Evolutionary conservation across 371 early-diverging fungal genomes (phyloP), one percentile per base, ranked within the genome.

Genomic region (Choanephora cucurbitarum): DNA sequence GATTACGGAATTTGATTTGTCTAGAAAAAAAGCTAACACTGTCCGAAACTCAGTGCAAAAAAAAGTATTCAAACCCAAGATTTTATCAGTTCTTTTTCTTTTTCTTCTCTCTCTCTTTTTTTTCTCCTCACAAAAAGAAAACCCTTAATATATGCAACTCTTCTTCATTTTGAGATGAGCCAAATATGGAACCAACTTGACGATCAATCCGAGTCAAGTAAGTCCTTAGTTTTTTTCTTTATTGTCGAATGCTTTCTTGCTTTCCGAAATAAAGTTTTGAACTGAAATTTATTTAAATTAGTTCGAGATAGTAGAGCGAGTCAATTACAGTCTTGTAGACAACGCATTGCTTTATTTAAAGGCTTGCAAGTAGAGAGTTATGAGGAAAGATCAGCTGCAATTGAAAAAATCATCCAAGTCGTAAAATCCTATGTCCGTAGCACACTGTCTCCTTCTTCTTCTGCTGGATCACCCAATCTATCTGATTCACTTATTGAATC

Each of bases 341-440:
- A 73, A 21, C 76, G 79, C 19, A 71, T 73, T 44, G 72, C 73
- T 5, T 60, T 79, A 18, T 79, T 79, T 46, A 75, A 75, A 53
- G 69, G 67, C n/a, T 49, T 79, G 21, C 79, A 79, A 53, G 64
- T 66, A 19, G 79, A 79, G n/a, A 64, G 57, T 14, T 49, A 53
- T 11, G 64, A 62, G 14, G 73, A 73, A 9, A 62, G 79, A 54
- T 60, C 57, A 19, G 42, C 44, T 19, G 71, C 72, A 18, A 55
- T 79, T 21, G 76, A 79, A 37, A 71, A 72, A 43, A 75, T 79
- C 32, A 63, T 79, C 21, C 73, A 75, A 49, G 79, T 79, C 13
- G 74, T 70, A 19, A 79, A 73, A 54, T 75, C 76, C 14, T 75
- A 64, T 56, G 58, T 75, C 41, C 72, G 74, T 9, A 66, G 65